Evolutionary conservation across 805 yeast species (phyloP).

Genomic region (Kazachstania viticola): DNA sequence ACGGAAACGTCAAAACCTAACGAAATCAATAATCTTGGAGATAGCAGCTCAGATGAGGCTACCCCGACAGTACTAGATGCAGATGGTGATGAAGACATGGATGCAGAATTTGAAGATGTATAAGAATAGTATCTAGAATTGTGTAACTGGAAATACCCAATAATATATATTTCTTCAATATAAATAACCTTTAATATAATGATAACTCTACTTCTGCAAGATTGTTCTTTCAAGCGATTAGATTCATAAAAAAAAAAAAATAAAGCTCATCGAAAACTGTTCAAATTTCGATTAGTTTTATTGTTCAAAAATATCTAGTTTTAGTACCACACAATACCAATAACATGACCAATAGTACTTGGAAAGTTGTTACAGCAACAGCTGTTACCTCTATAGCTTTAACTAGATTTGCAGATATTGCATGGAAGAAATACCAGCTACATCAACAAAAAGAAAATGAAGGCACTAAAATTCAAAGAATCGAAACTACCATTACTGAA

Average conservation of each 20-base stretch:
- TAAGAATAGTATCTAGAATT: too few relatives aligned
- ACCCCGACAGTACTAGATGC: too few relatives aligned
- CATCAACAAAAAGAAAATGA: background rate
- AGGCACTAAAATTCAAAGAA: background rate
- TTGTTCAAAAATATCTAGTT: too few relatives aligned
- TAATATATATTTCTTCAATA: background rate
- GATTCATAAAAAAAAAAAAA: too few relatives aligned
- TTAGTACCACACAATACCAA: too few relatives aligned
- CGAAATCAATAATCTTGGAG: background rate
- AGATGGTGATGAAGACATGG: slow-evolving; percentile 24
- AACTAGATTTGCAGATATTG: slow-evolving; percentile 21
- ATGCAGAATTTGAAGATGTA: slow-evolving; percentile 28
- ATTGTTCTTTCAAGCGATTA: too few relatives aligned
- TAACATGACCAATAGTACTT: slow-evolving; percentile 8
- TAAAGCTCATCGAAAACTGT: too few relatives aligned
- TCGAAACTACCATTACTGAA: slow-evolving; percentile 3
- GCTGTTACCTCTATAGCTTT: slow-evolving; percentile 24
- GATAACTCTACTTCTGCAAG: too few relatives aligned
- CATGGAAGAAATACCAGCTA: slow-evolving; percentile 14
- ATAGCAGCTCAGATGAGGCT: slow-evolving; percentile 1
- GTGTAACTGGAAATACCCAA: too few relatives aligned
- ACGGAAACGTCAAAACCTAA: too few relatives aligned
- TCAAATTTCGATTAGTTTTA: too few relatives aligned
- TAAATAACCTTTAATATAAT: background rate
- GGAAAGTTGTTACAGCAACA: slow-evolving; percentile 24